A percentile compares a stretch with the other conserved stretches of the same genome.
phyloP scores from a whole-genome alignment of 495 filamentous ascomycete species.

The Cercophora samala region DNA sequence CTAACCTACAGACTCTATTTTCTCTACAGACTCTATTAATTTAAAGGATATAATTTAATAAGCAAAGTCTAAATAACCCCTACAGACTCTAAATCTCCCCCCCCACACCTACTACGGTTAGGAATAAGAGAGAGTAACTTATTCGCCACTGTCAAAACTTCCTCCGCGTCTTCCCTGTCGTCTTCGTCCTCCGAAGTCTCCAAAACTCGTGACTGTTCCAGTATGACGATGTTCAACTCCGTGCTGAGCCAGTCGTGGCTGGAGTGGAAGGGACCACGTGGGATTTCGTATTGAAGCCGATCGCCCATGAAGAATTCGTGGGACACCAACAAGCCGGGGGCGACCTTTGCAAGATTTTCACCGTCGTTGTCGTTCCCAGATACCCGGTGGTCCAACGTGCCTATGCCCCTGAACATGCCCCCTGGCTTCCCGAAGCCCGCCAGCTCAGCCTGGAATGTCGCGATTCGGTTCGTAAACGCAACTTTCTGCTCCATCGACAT shows the following conservation, averaged over 20 bases:
- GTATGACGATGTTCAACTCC: conserved; percentile 15
- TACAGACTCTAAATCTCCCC: too few relatives aligned
- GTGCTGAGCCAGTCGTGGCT: conserved; percentile 25
- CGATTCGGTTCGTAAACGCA: conserved; percentile 36
- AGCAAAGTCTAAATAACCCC: too few relatives aligned
- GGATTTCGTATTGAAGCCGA: conserved; percentile 18
- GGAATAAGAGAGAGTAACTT: conserved; percentile 21
- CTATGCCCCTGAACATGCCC: conserved; percentile 33
- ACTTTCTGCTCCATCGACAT: conserved; percentile 37
- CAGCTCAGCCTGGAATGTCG: conserved; percentile 31
- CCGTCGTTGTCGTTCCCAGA: background rate
- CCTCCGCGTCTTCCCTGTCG: conserved; percentile 21
- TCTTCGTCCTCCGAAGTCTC: conserved; percentile 21
- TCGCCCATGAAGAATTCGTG: conserved; percentile 24
- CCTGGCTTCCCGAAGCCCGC: conserved; percentile 21
- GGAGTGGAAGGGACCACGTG: conserved; percentile 23
- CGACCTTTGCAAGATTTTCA: background rate
- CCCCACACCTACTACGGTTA: too few relatives aligned
- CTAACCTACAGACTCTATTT: too few relatives aligned
- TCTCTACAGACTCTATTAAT: too few relatives aligned
- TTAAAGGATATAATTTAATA: too few relatives aligned
- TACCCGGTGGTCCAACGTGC: conserved; percentile 15
- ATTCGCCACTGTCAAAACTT: conserved; percentile 8
- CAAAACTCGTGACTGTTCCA: conserved; percentile 13
- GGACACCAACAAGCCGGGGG: conserved; percentile 17